Percentiles rank a stretch among this genome's conserved stretches.
phyloP scores from a whole-genome alignment of 2,329 filamentous ascomycete genomes.

The Pezicula rhizophila region DNA sequence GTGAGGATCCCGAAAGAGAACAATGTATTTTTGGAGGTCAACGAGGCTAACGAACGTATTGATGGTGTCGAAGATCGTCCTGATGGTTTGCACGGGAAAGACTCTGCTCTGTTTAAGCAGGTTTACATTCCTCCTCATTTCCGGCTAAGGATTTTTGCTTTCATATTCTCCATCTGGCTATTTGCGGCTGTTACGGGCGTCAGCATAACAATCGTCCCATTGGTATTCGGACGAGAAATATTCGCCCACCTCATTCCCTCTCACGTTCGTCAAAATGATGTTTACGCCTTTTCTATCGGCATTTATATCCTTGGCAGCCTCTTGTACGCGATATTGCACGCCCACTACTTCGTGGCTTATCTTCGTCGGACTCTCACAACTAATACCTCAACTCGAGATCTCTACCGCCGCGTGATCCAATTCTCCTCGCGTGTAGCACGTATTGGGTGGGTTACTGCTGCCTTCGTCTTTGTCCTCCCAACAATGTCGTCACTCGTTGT shows the following conservation, averaged over 20 bases:
- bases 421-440: conserved; percentile 23
- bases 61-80: conserved; percentile 50
- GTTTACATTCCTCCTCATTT: conserved; percentile 86
- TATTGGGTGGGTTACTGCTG: conserved; percentile 68
- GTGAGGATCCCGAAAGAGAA: conserved; percentile 85
- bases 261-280: conserved; percentile 77
- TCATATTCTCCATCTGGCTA: conserved; percentile 86
- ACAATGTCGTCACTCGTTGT: conserved; percentile 72
- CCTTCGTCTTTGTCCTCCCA: conserved; percentile 74
- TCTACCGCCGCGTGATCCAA: conserved; percentile 14
- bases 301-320: conserved; percentile 71
- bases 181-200: conserved; percentile 88
- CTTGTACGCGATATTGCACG: conserved; percentile 55
- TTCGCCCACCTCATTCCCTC: conserved; percentile 68
- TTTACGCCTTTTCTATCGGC: conserved; percentile 92
- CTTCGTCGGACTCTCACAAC: conserved; percentile 21
- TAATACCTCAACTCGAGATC: conserved; percentile 20
- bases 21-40: conserved; percentile 73
- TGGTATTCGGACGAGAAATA: conserved; percentile 76
- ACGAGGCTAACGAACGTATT: conserved; percentile 57
- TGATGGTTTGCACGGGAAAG: conserved; percentile 49
- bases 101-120: conserved; percentile 43
- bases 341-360: conserved; percentile 30
- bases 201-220: conserved; percentile 75
- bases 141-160: conserved; percentile 69